Evolutionary conservation across 75 land plant genomes (phyloP).

Genomic region (Azolla pinnata): DNA sequence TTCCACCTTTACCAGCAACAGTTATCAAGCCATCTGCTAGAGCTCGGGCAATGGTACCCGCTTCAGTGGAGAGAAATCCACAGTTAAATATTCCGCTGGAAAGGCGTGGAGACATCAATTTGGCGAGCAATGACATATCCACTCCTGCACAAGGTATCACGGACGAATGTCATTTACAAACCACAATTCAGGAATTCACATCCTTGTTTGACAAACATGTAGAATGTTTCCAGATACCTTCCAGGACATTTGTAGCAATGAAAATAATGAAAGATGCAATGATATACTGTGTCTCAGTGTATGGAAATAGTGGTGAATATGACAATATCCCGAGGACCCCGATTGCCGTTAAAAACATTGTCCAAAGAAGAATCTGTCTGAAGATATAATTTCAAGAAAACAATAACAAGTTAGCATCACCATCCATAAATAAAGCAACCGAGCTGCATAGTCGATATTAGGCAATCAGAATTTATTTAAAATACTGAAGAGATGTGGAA

Average conservation of each 20-base stretch:
- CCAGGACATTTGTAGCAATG: slow-evolving; percentile 27
- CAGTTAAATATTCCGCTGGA: slow-evolving; percentile 30
- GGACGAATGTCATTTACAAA: not conserved
- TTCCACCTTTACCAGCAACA: slow-evolving; percentile 23
- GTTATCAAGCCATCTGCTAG: slow-evolving; percentile 30
- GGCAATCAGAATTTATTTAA: too few relatives aligned
- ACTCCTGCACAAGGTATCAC: slow-evolving; percentile 20
- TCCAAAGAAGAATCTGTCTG: slow-evolving; percentile 26
- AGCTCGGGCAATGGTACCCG: slow-evolving; percentile 30
- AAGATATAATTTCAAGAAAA: too few relatives aligned
- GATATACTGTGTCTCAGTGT: slow-evolving; percentile 19
- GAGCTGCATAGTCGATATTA: too few relatives aligned
- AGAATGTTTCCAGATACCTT: slow-evolving; percentile 10
- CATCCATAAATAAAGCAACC: too few relatives aligned
- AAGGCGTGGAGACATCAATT: slow-evolving; percentile 26
- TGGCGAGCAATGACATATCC: slow-evolving; percentile 28
- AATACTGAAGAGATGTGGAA: too few relatives aligned
- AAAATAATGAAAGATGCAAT: slow-evolving; percentile 19
- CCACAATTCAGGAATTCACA: not conserved
- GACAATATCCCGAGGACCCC: slow-evolving; percentile 18
- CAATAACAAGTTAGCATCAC: too few relatives aligned
- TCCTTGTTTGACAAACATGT: not conserved
- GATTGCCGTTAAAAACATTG: slow-evolving; percentile 15
- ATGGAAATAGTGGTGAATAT: slow-evolving; percentile 14
- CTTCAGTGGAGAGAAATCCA: slow-evolving; percentile 34